Percentiles rank a stretch among this genome's conserved stretches.
Evolutionary conservation across 768 basidiomycete genomes (phyloP).

Genomic region (Hypsizygus marmoreus): DNA sequence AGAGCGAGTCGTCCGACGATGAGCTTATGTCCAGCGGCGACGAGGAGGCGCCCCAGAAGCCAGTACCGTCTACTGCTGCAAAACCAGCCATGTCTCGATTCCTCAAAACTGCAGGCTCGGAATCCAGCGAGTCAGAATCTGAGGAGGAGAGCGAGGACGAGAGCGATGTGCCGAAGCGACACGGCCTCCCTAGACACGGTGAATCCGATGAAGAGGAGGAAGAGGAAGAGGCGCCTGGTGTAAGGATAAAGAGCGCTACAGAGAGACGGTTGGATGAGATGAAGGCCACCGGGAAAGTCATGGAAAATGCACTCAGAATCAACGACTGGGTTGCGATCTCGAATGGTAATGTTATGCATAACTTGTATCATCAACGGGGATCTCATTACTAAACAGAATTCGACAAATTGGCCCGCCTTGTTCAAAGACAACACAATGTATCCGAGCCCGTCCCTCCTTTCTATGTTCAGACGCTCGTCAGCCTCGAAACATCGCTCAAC

Average conservation of each 20-base stretch:
- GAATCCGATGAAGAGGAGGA: conserved; percentile 40
- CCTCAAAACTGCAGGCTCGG: conserved; percentile 64
- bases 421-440: conserved; percentile 82
- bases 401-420: conserved; percentile 91
- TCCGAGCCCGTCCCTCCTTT: conserved; percentile 87
- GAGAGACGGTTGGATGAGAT: conserved; percentile 94
- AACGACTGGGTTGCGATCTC: conserved; percentile 96
- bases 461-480: conserved; percentile 72
- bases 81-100: conserved; percentile 78
- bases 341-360: conserved; percentile 57
- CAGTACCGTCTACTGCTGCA: conserved; percentile 41
- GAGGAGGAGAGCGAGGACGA: conserved; percentile 61
- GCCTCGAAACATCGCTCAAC: conserved; percentile 77
- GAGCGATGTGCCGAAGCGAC: conserved; percentile 41
- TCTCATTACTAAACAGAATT: too few relatives aligned
- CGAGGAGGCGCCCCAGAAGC: conserved; percentile 58
- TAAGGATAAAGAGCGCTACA: conserved; percentile 84
- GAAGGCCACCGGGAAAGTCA: conserved; percentile 86
- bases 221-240: conserved; percentile 65
- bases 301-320: conserved; percentile 94
- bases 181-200: conserved; percentile 37
- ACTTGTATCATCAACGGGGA: too few relatives aligned
- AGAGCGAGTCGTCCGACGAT: conserved; percentile 72
- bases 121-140: conserved; percentile 58
- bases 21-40: conserved; percentile 78